Evolutionary conservation across 2,329 filamentous ascomycete species (phyloP), one percentile per base, ranked within the genome.

Genomic region (Monosporascus sp.): DNA sequence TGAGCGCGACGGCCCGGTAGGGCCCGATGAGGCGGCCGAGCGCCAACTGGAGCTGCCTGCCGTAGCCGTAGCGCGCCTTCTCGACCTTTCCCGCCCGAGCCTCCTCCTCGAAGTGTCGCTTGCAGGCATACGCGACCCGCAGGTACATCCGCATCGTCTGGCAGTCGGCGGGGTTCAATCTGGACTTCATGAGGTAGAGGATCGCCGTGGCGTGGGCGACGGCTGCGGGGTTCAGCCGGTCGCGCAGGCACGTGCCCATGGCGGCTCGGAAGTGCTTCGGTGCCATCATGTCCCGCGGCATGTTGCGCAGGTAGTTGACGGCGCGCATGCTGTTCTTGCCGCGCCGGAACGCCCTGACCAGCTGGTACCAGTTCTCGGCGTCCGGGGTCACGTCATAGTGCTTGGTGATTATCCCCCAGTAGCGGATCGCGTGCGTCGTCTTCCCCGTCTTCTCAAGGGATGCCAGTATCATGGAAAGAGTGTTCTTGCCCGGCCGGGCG

Each of bases 341-440:
- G 36, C 79, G 68, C 49, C 84, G 82, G 37, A 94, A 78, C 42
- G 89, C 69, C 50, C 82, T 80, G 17, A 97, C 75, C 62, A 90
- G 85, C 57, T 77, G 74, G 58, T 84, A 76, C 71, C 85, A 88
- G 65, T 90, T 91, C 57, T 85, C 78, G 8, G 74, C 62, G 66
- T 97, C 92, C 1, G 93, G 91, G 2, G 74, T 65, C 54, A 97
- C 71, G n/a, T 72, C 71, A 66, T 83, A 78, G 14, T 76, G 70
- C 2, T 75, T 67, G 6, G 86, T 88, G 53, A 97, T 73, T 6
- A 86, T 65, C 18, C 86, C 74, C 92, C 92, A 97, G 70, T 97
- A 97, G 34, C 78, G 78, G 50, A 80, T 71, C n/a, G 84, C 88
- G n/a, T 81, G 70, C 15, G 79, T 77, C 7, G 82, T 81, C 50